Evolutionary conservation across 2,329 filamentous ascomycete genomes (phyloP).

Genomic region (Ascochyta koolunga): DNA sequence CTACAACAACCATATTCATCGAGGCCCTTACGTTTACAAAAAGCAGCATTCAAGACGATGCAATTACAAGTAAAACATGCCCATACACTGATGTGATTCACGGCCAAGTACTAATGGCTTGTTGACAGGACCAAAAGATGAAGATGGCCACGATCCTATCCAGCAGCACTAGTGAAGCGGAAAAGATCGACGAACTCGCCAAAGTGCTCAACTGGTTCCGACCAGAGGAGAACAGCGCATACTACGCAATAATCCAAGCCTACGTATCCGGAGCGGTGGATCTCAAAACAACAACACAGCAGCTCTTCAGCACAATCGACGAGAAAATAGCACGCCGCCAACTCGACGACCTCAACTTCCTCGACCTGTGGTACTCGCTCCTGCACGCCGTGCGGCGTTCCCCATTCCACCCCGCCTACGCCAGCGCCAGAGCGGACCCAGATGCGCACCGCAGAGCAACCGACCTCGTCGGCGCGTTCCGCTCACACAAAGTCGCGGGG

Average conservation of each 20-base stretch:
- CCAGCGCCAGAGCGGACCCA: too few species aligned
- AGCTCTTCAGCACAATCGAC: slow-evolving; percentile 36
- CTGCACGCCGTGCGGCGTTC: slow-evolving; percentile 39
- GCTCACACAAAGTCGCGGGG: slow-evolving; percentile 29
- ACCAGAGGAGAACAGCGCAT: slow-evolving; percentile 28
- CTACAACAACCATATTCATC: neutral
- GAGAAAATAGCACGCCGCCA: slow-evolving; percentile 25
- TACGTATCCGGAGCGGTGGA: slow-evolving; percentile 27
- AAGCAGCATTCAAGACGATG: neutral
- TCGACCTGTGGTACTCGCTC: slow-evolving; percentile 40
- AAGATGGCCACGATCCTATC: slow-evolving; percentile 27
- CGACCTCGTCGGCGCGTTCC: slow-evolving; percentile 31
- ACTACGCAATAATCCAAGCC: slow-evolving; percentile 32
- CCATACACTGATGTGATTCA: neutral
- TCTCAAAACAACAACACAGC: slow-evolving; percentile 21
- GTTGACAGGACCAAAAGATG: slow-evolving; percentile 26
- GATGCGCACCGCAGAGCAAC: too few species aligned
- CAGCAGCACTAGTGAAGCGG: slow-evolving; percentile 17
- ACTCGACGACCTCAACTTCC: slow-evolving; percentile 27
- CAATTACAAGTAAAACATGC: neutral
- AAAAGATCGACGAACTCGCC: slow-evolving; percentile 40
- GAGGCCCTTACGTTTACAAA: neutral
- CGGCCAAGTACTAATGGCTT: slow-evolving; percentile 8
- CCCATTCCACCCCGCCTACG: slow-evolving; percentile 17
- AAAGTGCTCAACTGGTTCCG: slow-evolving; percentile 38